These are phyloP conservation scores for Cytospora paraplurivora DNA, from an alignment of 2,329 filamentous ascomycete species.

Conservation along the genomic window DNA sequence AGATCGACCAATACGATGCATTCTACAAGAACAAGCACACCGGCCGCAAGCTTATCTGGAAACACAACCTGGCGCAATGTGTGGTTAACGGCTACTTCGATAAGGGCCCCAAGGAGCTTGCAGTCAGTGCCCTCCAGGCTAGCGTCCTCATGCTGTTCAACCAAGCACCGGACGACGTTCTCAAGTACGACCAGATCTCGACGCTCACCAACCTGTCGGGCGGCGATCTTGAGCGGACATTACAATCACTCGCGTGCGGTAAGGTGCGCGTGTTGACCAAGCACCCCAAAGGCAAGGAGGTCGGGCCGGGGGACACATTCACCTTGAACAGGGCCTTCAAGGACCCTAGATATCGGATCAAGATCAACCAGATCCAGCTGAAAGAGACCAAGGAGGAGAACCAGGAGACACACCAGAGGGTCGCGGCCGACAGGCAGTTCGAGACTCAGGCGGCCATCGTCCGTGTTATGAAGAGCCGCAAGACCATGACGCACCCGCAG, in stretches of 20 bases:
- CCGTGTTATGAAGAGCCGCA: constrained; percentile 93
- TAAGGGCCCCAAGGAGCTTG: constrained; percentile 80
- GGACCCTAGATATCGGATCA: constrained; percentile 85
- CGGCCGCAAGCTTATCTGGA: constrained; percentile 85
- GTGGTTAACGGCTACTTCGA: constrained; percentile 80
- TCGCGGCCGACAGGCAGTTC: constrained; percentile 86
- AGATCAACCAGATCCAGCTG: constrained; percentile 98
- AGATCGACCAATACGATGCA: constrained; percentile 77
- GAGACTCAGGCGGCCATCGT: constrained; percentile 98
- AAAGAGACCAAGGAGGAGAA: constrained; percentile 97
- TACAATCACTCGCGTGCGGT: constrained; percentile 93
- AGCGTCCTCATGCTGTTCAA: constrained; percentile 92
- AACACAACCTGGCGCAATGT: constrained; percentile 89
- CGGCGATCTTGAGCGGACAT: constrained; percentile 79
- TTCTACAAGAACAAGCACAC: constrained; percentile 91
- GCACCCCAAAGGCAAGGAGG: constrained; percentile 80
- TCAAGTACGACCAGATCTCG: constrained; percentile 77
- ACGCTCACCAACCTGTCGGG: constrained; percentile 74
- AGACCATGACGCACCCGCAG: constrained; percentile 83
- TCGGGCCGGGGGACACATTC: constrained; percentile 79
- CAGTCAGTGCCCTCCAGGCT: constrained; percentile 90
- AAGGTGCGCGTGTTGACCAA: constrained; percentile 84
- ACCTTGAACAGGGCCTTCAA: constrained; percentile 75
- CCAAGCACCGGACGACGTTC: constrained; percentile 60
- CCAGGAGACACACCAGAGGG: constrained; percentile 86